Evolutionary conservation across 2,329 filamentous ascomycete genomes (phyloP).

Genomic region (Sporothrix mexicana): DNA sequence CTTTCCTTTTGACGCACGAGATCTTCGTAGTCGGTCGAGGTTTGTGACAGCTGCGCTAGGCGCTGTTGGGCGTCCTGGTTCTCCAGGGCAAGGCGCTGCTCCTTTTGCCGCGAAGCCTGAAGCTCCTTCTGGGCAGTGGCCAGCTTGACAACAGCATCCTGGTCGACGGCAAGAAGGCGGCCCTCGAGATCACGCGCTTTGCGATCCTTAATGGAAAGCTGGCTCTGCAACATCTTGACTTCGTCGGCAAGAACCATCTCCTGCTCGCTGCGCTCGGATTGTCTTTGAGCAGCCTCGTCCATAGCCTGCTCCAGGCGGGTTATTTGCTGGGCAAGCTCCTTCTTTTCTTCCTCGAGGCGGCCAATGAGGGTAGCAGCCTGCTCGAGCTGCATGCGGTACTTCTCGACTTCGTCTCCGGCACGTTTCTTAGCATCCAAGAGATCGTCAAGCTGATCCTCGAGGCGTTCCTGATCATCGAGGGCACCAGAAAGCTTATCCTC

Average conservation of each 20-base stretch:
- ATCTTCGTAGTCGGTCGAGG: conserved; percentile 94
- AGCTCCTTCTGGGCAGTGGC: conserved; percentile 80
- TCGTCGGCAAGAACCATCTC: conserved; percentile 81
- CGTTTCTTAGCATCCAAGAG: conserved; percentile 87
- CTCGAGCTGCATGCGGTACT: conserved; percentile 80
- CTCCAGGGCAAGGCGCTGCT: conserved; percentile 78
- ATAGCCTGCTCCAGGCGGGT: conserved; percentile 73
- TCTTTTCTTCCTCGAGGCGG: conserved; percentile 85
- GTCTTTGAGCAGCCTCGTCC: conserved; percentile 70
- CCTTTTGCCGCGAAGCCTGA: conserved; percentile 71
- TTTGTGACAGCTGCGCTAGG: conserved; percentile 83
- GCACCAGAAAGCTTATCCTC: conserved; percentile 91
- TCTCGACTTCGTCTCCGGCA: conserved; percentile 82
- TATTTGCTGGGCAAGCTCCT: conserved; percentile 70
- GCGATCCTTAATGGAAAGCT: conserved; percentile 84
- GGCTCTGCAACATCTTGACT: conserved; percentile 88
- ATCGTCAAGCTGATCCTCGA: conserved; percentile 92
- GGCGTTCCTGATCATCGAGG: conserved; percentile 88
- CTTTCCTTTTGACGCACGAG: conserved; percentile 92
- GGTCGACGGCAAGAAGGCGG: conserved; percentile 82
- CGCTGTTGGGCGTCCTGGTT: conserved; percentile 84
- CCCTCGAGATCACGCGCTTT: conserved; percentile 87
- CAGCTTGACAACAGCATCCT: conserved; percentile 87
- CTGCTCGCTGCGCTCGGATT: conserved; percentile 74
- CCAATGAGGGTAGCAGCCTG: conserved; percentile 88